Percentiles rank a stretch among this genome's conserved stretches.
phyloP scores from a whole-genome alignment of 495 filamentous ascomycete genomes.

The Neurospora pannonica region DNA sequence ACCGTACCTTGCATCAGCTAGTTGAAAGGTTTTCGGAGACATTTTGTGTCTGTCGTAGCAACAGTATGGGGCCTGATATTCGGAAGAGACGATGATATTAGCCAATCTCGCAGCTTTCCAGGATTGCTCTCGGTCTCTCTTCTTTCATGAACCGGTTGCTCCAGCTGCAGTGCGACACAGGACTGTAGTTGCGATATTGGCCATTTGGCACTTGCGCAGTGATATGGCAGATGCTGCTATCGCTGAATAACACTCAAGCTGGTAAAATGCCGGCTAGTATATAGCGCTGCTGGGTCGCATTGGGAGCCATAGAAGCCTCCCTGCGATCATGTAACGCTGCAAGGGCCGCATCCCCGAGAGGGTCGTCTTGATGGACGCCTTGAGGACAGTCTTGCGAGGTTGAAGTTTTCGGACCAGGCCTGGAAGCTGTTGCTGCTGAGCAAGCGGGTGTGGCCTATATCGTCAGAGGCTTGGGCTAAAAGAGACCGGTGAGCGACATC shows the following conservation, averaged over 20 bases:
- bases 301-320: slow-evolving; percentile 10
- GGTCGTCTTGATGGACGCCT: neutral
- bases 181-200: slow-evolving; percentile 18
- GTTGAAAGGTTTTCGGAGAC: neutral
- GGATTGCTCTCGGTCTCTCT: neutral
- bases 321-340: slow-evolving; percentile 26
- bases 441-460: neutral
- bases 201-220: slow-evolving; percentile 13
- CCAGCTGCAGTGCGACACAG: slow-evolving; percentile 18
- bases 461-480: neutral
- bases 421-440: neutral
- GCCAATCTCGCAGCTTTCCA: slow-evolving; percentile 2
- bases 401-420: neutral
- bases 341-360: slow-evolving; percentile 6
- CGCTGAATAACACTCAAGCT: slow-evolving; percentile 21
- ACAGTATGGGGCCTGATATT: neutral
- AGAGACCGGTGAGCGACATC: neutral
- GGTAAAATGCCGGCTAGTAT: slow-evolving; percentile 29
- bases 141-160: slow-evolving; percentile 15
- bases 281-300: slow-evolving; percentile 8
- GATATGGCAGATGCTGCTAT: slow-evolving; percentile 11
- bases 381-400: slow-evolving; percentile 6
- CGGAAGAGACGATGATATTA: slow-evolving; percentile 6
- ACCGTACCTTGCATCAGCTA: neutral
- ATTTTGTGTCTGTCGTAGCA: neutral